Evolutionary conservation across 208 protist genomes (phyloP).

Genomic region (Endotrypanum monterogeii): DNA sequence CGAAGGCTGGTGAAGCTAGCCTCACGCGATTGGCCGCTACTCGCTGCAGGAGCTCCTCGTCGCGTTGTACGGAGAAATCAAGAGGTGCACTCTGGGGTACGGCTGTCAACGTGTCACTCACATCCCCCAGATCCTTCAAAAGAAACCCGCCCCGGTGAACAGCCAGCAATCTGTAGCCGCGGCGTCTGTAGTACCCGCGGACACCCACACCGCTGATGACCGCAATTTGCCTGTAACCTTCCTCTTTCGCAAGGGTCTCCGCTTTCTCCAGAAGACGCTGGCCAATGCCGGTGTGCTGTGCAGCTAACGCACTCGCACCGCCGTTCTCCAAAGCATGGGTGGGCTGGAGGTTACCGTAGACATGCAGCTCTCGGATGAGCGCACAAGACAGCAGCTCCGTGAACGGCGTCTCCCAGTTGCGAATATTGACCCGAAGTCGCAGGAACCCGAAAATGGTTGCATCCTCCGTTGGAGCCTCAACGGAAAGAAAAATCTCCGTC

Average conservation of each 20-base stretch:
- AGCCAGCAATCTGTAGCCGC: conserved; percentile 89
- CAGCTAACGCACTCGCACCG: conserved; percentile 43
- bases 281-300: conserved; percentile 97
- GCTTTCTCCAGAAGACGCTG: conserved; percentile 96
- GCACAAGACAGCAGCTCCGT: conserved; percentile 90
- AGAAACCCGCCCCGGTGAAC: conserved; percentile 62
- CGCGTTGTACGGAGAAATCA: conserved; percentile 13
- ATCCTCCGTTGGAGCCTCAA: conserved; percentile 66
- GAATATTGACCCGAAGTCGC: conserved; percentile 69
- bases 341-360: conserved; percentile 90
- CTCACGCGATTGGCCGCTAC: background rate
- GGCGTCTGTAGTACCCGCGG: conserved; percentile 96
- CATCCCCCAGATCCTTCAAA: conserved; percentile 48
- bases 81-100: too few species aligned
- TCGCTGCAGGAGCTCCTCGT: conserved; percentile 16
- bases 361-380: conserved; percentile 98
- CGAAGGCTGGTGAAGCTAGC: too few species aligned
- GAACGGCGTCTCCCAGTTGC: conserved; percentile 93
- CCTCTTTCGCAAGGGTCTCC: conserved; percentile 93
- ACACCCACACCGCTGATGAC: conserved; percentile 99
- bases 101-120: background rate
- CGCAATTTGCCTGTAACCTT: conserved; percentile 91
- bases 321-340: conserved; percentile 33
- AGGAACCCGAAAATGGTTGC: conserved; percentile 81
- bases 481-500: conserved; percentile 79